Evolutionary conservation across 164 flowering plant species (phyloP), one percentile per base, ranked within the genome.

Genomic region (Tinospora cordifolia): DNA sequence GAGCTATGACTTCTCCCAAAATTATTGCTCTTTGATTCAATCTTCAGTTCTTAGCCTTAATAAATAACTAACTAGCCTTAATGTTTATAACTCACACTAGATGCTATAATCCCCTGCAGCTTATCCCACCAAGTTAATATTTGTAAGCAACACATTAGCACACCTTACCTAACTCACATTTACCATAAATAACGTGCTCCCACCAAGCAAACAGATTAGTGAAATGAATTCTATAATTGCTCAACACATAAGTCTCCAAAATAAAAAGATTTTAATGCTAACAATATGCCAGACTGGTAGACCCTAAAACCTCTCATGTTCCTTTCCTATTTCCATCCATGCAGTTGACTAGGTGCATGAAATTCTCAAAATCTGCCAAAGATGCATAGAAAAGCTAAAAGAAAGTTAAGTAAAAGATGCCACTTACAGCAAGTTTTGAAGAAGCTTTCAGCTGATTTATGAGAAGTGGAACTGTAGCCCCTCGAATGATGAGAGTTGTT

Each of bases 401-500:
- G 12, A 10, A 46, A n/a, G 11, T 13, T 12, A 19, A 65, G 8
- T 8, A 27, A n/a, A 40, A n/a, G 22, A 26, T 40, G 69, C 72
- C 76, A 75, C 87, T 79, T 83, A 92, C 97, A 66, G 87, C 78
- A 10, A 88, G 81, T 71, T 89, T 88, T 51, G 92, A 44, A 70
- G 90, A 84, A 36, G 92, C 76, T 81, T 87, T 90, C 17, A 92
- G 81, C 72, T 86, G 91, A 84, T 87, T 81, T 60, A 92, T 81
- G 54, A 87, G 71, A 67, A 95, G 74, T 0, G 99, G 99, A 77
- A 86, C 62, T 63, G 89, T 84, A 21, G 81, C 76, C 27, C 75
- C 69, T 74, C 99, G 89, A 76, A 95, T 91, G 79, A 95, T 36
- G 69, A 95, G 9, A 41, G 96, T 92, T 39, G 97, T 84, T 65